Conservation (phyloP, 176 grass and related monocot genomes). For the Musa troglodytarum region DNA sequence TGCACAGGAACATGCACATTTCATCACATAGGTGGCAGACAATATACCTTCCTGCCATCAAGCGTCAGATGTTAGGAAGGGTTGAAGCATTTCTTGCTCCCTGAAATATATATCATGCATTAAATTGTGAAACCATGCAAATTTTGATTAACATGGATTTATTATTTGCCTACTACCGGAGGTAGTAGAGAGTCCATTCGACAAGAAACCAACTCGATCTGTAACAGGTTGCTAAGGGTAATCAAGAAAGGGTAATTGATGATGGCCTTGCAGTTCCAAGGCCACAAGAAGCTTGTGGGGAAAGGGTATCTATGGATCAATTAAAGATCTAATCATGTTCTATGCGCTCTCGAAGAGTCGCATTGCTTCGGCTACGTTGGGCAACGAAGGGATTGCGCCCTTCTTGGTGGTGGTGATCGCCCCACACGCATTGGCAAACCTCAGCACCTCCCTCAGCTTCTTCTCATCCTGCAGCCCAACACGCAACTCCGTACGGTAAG, state of each 20-base stretch:
- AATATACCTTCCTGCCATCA: too few species aligned
- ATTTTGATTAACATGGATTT: not conserved
- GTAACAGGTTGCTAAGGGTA: not conserved
- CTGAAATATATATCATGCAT: too few species aligned
- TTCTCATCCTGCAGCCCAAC: slow-evolving; percentile 3
- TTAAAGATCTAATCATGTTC: not conserved
- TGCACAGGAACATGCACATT: too few species aligned
- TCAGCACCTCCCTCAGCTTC: slow-evolving; percentile 9
- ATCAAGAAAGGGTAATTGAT: not conserved
- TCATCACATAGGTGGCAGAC: too few species aligned
- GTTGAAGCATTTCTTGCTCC: too few species aligned
- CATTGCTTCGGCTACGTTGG: slow-evolving; percentile 1
- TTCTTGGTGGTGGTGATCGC: slow-evolving; percentile 19
- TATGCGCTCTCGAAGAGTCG: not conserved
- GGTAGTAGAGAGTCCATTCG: not conserved
- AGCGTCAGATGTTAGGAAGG: too few species aligned
- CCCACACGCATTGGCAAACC: slow-evolving; percentile 17
- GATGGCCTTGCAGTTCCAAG: too few species aligned
- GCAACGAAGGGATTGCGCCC: slow-evolving; percentile 22
- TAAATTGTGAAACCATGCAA: too few species aligned
- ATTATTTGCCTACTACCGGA: not conserved
- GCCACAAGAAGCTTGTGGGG: too few species aligned
- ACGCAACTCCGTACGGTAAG: too few species aligned
- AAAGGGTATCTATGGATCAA: not conserved
- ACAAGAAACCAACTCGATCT: not conserved